Conservation (phyloP, 495 filamentous ascomycete species). For the Aspergillus wentii region DNA sequence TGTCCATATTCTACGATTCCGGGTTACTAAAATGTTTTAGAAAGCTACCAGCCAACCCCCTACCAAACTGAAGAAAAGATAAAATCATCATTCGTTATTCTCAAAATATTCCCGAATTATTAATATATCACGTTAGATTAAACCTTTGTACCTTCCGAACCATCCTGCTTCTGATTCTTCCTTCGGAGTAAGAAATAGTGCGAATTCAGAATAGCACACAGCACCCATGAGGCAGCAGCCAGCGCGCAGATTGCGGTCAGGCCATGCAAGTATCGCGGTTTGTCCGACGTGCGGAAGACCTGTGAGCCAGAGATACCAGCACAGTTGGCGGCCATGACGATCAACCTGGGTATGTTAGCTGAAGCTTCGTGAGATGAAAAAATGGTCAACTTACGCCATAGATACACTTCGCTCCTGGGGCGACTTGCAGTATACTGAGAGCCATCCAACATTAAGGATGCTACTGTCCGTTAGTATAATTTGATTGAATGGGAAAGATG, state of each 20-base stretch:
- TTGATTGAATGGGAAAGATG: constrained; percentile 12
- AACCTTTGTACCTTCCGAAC: no score
- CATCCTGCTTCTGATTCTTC: no score
- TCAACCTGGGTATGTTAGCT: constrained; percentile 26
- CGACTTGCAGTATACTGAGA: constrained; percentile 41
- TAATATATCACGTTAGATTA: no score
- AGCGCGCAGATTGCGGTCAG: constrained; percentile 28
- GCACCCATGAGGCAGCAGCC: constrained; percentile 28
- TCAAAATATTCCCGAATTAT: no score
- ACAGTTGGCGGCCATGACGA: constrained; percentile 52
- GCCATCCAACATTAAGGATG: constrained; percentile 42
- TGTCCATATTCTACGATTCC: no score
- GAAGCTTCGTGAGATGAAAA: constrained; percentile 2
- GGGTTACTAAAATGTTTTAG: no score
- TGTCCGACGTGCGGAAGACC: constrained; percentile 48
- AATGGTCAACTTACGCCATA: constrained; percentile 42
- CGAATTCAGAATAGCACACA: constrained; percentile 12
- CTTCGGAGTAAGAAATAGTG: constrained; percentile 18
- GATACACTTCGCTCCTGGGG: constrained; percentile 45
- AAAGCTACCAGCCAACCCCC: no score
- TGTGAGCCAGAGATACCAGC: constrained; percentile 50
- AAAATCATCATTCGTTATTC: no score
- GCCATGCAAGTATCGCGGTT: constrained; percentile 44
- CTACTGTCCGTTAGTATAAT: constrained; percentile 11
- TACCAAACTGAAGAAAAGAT: no score